Base-by-base conservation (phyloP, 75 land plant species). In the Adiantum capillusveneris region DNA sequence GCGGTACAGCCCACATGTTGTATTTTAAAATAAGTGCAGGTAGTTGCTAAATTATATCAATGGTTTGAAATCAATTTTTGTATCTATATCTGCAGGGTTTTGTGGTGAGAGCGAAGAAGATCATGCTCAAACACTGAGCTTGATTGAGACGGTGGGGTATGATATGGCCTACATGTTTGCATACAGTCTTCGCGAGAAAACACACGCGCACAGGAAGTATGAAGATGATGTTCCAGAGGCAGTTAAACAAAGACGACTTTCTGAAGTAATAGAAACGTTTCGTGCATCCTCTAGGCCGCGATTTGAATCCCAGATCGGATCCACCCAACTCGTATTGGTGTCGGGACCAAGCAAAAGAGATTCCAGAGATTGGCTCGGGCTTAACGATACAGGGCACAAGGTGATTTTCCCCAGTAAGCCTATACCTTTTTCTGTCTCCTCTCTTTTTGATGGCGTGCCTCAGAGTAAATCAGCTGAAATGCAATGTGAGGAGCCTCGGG, bases 151-250 rank as follows among this genome's bases (percentile, higher is more conserved):
- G 54, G 98, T 94, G 26, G 96, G 98, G 24, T 94, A 94, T 59
- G 98, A 94, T 30, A 94, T 94, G 98, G 96, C 98, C 39, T 90
- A 90, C 79, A 90, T 94, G 98, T 94, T 94, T 75, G 96, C 91
- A 1, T 94, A 94, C 75, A 94, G 98, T 67, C 82, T 86, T 85
- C 75, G 96, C 27, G 96, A 94, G 51, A 86, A 79, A 57, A 94
- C 98, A 30, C 98, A 89, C 68, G 98, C 98, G 12, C 85, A 94
- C 60, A 75, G 98, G 39, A 89, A 81, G 31, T 86, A 90, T 63
- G 66, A 31, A 3, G 98, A 94, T 66, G 91, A 90, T 73, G 88
- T 94, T 36, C 91, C 96, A 43, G 91, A 89, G 16, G 77, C 67
- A 19, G 61, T 84, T 30, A 94, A 94, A 60, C 85, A 86, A 60